Conservation (phyloP, 345 rosid species). For the Passiflora organensis region DNA sequence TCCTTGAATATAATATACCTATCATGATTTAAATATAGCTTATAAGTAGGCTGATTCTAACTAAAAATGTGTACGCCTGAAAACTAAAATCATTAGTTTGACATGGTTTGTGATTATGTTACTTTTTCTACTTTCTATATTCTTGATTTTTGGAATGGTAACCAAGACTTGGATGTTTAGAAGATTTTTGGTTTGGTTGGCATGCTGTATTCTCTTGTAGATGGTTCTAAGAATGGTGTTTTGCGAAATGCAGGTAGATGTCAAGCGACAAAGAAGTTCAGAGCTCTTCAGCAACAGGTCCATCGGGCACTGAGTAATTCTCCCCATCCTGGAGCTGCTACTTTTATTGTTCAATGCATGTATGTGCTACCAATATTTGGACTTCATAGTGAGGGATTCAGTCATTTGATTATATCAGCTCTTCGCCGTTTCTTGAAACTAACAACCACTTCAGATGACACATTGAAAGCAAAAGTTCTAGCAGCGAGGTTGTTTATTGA, state of each 20-base stretch:
- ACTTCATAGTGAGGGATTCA: conserved; percentile 63
- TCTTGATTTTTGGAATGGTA: too few species aligned
- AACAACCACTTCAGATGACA: conserved; percentile 32
- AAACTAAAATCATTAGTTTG: too few species aligned
- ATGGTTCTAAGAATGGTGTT: too few species aligned
- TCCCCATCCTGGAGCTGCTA: conserved; percentile 72
- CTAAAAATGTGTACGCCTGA: too few species aligned
- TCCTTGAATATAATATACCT: too few species aligned
- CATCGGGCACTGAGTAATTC: conserved; percentile 47
- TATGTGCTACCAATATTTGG: conserved; percentile 71
- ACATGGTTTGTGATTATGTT: too few species aligned
- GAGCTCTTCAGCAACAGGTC: conserved; percentile 69
- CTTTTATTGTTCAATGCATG: conserved; percentile 60
- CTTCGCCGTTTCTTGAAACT: conserved; percentile 57
- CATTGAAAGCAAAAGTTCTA: conserved; percentile 41
- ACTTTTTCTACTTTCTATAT: too few species aligned
- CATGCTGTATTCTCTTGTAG: too few species aligned
- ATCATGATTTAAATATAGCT: too few species aligned
- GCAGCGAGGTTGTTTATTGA: conserved; percentile 59
- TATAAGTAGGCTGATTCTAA: too few species aligned
- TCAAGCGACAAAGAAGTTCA: conserved; percentile 71
- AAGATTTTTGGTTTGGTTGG: neutral
- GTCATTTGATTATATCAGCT: conserved; percentile 80
- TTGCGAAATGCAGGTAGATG: conserved; percentile 42
- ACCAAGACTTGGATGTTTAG: too few species aligned